A percentile compares a stretch with the other conserved stretches of the same genome.
phyloP scores from a whole-genome alignment of 2,329 filamentous ascomycete genomes.

The Sclerotinia sclerotiorum region DNA sequence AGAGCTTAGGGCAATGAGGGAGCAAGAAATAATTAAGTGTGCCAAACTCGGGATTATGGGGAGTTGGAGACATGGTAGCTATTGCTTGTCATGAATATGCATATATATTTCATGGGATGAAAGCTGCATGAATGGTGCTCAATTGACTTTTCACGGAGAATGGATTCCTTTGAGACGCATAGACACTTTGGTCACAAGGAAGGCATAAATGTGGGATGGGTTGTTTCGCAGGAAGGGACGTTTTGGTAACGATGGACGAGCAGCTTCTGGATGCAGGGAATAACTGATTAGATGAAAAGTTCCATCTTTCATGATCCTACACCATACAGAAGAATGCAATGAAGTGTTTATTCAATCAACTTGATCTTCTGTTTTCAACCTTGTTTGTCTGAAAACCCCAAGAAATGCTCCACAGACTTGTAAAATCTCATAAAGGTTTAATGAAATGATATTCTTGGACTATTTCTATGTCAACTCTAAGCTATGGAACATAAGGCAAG shows the following conservation, averaged over 20 bases:
- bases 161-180: not conserved
- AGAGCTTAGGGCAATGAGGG: not conserved
- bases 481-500: too few species aligned
- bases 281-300: not conserved
- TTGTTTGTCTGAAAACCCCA: not conserved
- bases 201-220: not conserved
- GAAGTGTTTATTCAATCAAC: not conserved
- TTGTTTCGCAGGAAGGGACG: not conserved
- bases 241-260: not conserved
- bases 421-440: too few species aligned
- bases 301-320: too few species aligned
- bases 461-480: too few species aligned
- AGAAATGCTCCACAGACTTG: too few species aligned
- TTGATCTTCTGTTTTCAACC: not conserved
- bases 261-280: not conserved
- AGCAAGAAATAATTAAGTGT: not conserved
- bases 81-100: not conserved
- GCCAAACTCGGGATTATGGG: not conserved
- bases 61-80: not conserved
- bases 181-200: not conserved
- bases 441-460: too few species aligned
- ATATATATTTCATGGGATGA: not conserved
- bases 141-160: not conserved
- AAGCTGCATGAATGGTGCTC: too few species aligned
- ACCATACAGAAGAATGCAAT: not conserved